These are phyloP conservation scores for Vanrija humicola DNA, from an alignment of 1,284 basidiomycete genomes.

Conservation along the genomic window DNA sequence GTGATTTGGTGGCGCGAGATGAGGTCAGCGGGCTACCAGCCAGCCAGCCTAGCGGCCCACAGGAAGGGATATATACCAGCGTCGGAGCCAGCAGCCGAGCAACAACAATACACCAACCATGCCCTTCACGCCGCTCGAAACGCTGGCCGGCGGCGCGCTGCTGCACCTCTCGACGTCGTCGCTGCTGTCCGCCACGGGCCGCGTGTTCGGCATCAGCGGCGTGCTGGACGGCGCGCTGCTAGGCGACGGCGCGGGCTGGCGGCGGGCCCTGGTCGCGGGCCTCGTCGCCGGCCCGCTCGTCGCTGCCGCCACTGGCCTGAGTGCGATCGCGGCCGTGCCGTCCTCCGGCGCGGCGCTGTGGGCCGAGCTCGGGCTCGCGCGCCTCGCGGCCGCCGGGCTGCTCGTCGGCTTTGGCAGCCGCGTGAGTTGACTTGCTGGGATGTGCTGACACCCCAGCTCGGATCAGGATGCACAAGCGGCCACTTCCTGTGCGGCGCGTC, in stretches of 20 bases:
- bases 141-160: constrained; percentile 60
- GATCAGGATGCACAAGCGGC: constrained; percentile 49
- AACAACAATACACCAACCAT: constrained; percentile 1
- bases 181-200: constrained; percentile 58
- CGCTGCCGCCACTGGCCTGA: constrained; percentile 16
- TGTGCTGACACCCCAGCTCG: constrained; percentile 18
- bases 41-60: no score
- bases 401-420: constrained; percentile 63
- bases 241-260: constrained; percentile 52
- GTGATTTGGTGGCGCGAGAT: no score
- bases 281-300: constrained; percentile 36
- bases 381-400: constrained; percentile 55
- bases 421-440: constrained; percentile 47
- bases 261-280: constrained; percentile 33
- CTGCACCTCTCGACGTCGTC: constrained; percentile 58
- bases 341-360: constrained; percentile 52
- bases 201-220: constrained; percentile 62
- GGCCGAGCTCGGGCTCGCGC: constrained; percentile 35
- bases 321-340: constrained; percentile 47
- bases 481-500: constrained; percentile 68
- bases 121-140: constrained; percentile 55
- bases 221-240: constrained; percentile 58
- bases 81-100: no score
- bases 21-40: no score
- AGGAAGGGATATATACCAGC: no score